Evolutionary conservation across 1,284 basidiomycete genomes (phyloP), one percentile per base, ranked within the genome.

Genomic region (Trametes versicolor): DNA sequence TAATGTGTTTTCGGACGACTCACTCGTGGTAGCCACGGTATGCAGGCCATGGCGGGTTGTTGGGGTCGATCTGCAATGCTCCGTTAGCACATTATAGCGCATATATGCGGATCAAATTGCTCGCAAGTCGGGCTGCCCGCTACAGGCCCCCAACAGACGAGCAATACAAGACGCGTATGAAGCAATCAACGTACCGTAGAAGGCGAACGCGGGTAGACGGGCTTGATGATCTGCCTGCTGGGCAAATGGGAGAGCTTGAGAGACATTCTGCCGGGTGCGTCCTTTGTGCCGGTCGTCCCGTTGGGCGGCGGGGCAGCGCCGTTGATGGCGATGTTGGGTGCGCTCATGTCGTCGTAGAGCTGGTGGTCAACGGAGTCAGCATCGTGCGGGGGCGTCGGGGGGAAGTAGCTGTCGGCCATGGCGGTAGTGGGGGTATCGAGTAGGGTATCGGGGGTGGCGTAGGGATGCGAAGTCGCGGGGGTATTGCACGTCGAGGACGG

Each of bases 31-130:
- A 98, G 10, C 96, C 96, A 67, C 96, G 90, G 82, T 89, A 96
- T 0, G 93, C 96, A 34, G 96, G 96, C 96, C 96, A 98, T 56
- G 97, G 97, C 36, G 97, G 97, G 82, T 98, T 96, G 81, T 98
- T 95, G 45, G 95, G 94, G 78, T 96, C 89, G 62, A 93, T 84
- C 89, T 91, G 23, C 29, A 19, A 45, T 7, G 54, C 53, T 13
- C 2, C 39, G 56, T 62, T 39, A 62, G 59, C 15, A 58, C 21
- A 25, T 21, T 13, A 19, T 6, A 5, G 27, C 29, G 60, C 58
- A 62, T 64, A 63, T 55, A 61, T 54, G 53, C 49, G 47, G 19
- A 21, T 3, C n/a, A 15, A 21, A 23, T 19, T 4, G 13, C 27
- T 17, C 23, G 23, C 21, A 45, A 19, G 8, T 5, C 27, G 25